Evolutionary conservation across 108 stramenopile genomes (phyloP), one percentile per base, ranked within the genome.

Genomic region (Stephanodiscus minutulus): DNA sequence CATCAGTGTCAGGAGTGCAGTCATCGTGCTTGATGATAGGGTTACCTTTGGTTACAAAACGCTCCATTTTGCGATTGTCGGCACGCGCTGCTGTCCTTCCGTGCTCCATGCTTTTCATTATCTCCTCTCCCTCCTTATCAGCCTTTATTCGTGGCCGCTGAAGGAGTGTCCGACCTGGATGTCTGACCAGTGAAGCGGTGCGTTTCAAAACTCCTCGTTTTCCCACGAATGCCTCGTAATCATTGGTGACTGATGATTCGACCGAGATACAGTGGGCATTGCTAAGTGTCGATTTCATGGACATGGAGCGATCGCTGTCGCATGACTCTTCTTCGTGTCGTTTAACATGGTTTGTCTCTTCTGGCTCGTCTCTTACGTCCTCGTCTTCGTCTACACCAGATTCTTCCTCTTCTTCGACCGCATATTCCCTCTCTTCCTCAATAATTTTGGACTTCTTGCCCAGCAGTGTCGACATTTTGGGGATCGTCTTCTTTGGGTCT

Each of bases 201-300:
- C 68, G 67, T 35, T 70, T 70, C 13, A 74, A n/a, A 37, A 81
- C 13, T 29, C 31, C 64, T 37, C 27, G 31, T 7, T 35, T 43
- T 20, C 50, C 33, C 3, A 17, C 37, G 37, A 61, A 61, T 11
- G 72, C 44, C 18, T 21, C 37, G 20, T 70, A 47, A 21, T 81
- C 79, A 43, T 61, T 55, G 2, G 73, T 73, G 10, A 81, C 36
- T 7, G 79, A 74, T 24, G 79, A 74, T 70, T 74, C 52, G 22
- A 81, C 79, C 17, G 73, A 74, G 7, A 68, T 44, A 7, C 53
- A 59, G 39, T 81, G 68, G 20, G 60, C 60, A 48, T 74, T 54
- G 48, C 73, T 73, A 21, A 81, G 49, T 24, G 79, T 81, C 22
- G 73, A 47, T 29, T 59, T 70, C 64, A 54, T 77, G 69, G 27